Base-by-base conservation (phyloP, 2,329 filamentous ascomycete genomes). In the Trichoderma sp. region DNA sequence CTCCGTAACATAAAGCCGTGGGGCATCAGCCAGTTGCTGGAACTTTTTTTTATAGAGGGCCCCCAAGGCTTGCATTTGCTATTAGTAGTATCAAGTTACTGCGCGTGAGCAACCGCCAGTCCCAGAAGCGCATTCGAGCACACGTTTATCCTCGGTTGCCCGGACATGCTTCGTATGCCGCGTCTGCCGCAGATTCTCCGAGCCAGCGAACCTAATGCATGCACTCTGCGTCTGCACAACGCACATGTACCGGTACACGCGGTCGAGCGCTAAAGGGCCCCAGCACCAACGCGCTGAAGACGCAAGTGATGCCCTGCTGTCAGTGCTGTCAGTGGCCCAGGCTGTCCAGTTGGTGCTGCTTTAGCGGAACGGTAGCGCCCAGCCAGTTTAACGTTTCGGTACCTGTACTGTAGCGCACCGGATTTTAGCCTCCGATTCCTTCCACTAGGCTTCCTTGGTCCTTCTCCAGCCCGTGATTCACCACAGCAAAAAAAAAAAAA, bases 41-140 rank as follows among this genome's bases (percentile, higher is more conserved):
- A 51, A 12, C 11, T 51, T 1, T 51, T 51, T 24, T 1, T 21
- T 2, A 12, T 2, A 12, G n/a, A 11, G 4, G 0, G 8, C n/a
- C 5, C 18, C 18, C n/a, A n/a, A 21, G n/a, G n/a, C 43, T n/a
- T 51, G n/a, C 43, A 51, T 21, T 53, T 14, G 0, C 5, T 24
- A 14, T 8, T 12, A 51, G 8, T 28, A 15, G 21, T 12, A 30
- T n/a, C 43, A 21, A 21, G 7, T n/a, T 51, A 21, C n/a, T 12
- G 9, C 43, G 3, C 12, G 43, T 51, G 43, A 51, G 43, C n/a
- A 11, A 21, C 43, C 30, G 18, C 56, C 66, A 69, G 66, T 69
- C 66, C 56, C 66, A 47, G 56, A 11, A 18, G 26, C 66, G 8
- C 56, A 69, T 69, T 34, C 6, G n/a, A 60, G 66, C 56, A 69